phyloP scores from a whole-genome alignment of 495 filamentous ascomycete species.

The Penicillium fimorum region DNA sequence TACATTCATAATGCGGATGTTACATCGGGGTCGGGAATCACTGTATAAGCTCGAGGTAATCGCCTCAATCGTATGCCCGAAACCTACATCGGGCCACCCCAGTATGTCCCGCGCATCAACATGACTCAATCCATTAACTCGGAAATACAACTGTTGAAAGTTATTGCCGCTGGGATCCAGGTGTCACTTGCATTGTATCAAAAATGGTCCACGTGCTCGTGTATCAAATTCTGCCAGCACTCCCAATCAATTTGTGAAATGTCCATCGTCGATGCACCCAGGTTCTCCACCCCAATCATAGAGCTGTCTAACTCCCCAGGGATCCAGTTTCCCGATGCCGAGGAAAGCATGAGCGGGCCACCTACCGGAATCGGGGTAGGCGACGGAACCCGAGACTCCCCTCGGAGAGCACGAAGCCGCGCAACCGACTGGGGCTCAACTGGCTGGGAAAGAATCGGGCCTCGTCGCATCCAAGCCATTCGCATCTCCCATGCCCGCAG shows the following conservation, averaged over 20 bases:
- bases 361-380: background rate
- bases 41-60: too few relatives aligned
- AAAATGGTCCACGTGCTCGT: conserved; percentile 1
- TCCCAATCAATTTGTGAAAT: conserved; percentile 2
- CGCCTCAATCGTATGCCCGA: background rate
- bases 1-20: conserved; percentile 1
- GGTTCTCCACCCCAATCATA: background rate
- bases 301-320: background rate
- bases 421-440: background rate
- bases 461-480: background rate
- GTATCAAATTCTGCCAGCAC: conserved; percentile 3
- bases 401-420: background rate
- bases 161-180: too few relatives aligned
- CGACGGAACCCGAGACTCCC: background rate
- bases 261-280: background rate
- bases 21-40: background rate
- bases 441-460: background rate
- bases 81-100: conserved; percentile 1
- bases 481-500: conserved; percentile 2
- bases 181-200: too few relatives aligned
- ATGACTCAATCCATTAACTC: too few relatives aligned
- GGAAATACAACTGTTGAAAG: too few relatives aligned
- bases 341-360: background rate
- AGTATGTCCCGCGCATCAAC: background rate
- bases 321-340: background rate